Base-by-base conservation (phyloP, 2,329 filamentous ascomycete genomes). In the Talaromyces rugulosus region DNA sequence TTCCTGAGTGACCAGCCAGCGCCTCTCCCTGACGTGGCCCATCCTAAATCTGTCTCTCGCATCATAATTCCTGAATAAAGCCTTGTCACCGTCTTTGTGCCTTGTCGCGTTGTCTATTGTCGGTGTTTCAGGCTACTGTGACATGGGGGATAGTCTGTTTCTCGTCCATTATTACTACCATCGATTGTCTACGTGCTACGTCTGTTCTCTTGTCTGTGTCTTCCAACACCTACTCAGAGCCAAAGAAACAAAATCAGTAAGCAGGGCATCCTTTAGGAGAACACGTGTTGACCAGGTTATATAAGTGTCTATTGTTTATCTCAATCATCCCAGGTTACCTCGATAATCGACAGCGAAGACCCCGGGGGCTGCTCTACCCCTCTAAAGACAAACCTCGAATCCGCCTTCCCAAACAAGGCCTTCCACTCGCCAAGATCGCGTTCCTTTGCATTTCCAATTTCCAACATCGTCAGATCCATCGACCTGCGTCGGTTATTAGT, bases 381-480 rank as follows among this genome's bases (percentile, higher is more conserved):
- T 33, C 56, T 50, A 28, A 61, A 61, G 5, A 56, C 42, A 34
- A 61, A 61, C 27, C 54, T 14, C 30, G 53, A 16, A 42, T 61
- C 53, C 5, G 59, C 59, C 44, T 61, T 53, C 9, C 14, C 40
- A 8, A 61, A 61, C 14, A 61, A 5, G 11, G 6, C 16, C 11
- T 42, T 57, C 59, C 59, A 61, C 12, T 51, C 59, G 14, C 23
- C 44, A 12, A 56, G n/a, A 14, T 51, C 44, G 7, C 54, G 54
- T 42, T 61, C 59, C 23, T 34, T 61, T 27, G 53, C 54, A 44
- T 61, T 61, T 8, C 42, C 42, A 44, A 57, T 42, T 11, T 57
- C 59, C n/a, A 56, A 27, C 59, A 61, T 61, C 23, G 54, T 44
- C 1, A 61, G 23, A 53, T 57, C 54, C 59, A 61, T 57, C 23